Percentiles rank a stretch among this genome's conserved stretches.
These are phyloP conservation scores for Hapsidospora chrysogenum DNA, from an alignment of 495 filamentous ascomycete genomes.

Conservation along the genomic window DNA sequence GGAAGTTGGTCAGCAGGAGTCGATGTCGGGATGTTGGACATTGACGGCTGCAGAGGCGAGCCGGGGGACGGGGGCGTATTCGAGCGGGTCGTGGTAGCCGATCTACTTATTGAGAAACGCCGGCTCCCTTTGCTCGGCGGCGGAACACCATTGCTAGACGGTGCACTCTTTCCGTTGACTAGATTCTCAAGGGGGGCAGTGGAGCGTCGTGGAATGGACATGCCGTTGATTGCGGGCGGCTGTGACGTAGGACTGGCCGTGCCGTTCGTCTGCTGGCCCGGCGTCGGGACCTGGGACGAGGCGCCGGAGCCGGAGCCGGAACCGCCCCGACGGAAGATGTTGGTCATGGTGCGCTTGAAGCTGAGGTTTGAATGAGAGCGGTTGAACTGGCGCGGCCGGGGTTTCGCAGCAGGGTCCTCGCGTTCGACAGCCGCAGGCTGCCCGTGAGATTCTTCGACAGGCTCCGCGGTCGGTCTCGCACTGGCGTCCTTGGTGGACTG, in stretches of 20 bases:
- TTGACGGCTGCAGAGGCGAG: constrained; percentile 21
- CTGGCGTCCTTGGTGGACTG: neutral
- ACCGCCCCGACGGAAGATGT: constrained; percentile 15
- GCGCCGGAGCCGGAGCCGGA: constrained; percentile 6
- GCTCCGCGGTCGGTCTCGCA: too few species aligned
- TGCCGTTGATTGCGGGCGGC: constrained; percentile 4
- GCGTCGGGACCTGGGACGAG: neutral
- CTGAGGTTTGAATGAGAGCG: neutral
- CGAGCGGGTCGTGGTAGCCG: constrained; percentile 28
- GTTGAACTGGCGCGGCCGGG: neutral
- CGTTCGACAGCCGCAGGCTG: too few species aligned
- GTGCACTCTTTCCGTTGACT: neutral
- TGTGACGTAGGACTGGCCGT: constrained; percentile 5
- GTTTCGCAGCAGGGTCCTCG: neutral
- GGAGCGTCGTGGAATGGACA: neutral
- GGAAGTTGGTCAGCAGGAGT: constrained; percentile 19
- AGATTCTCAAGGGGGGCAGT: neutral
- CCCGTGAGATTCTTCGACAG: too few species aligned
- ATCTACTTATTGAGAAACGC: constrained; percentile 29
- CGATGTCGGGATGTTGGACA: constrained; percentile 11
- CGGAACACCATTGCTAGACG: neutral
- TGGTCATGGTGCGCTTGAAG: constrained; percentile 21
- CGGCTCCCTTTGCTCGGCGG: constrained; percentile 6
- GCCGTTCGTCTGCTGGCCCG: neutral
- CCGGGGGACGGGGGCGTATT: constrained; percentile 35